phyloP scores from a whole-genome alignment of 2,329 filamentous ascomycete species.

The Exophiala oligosperma region DNA sequence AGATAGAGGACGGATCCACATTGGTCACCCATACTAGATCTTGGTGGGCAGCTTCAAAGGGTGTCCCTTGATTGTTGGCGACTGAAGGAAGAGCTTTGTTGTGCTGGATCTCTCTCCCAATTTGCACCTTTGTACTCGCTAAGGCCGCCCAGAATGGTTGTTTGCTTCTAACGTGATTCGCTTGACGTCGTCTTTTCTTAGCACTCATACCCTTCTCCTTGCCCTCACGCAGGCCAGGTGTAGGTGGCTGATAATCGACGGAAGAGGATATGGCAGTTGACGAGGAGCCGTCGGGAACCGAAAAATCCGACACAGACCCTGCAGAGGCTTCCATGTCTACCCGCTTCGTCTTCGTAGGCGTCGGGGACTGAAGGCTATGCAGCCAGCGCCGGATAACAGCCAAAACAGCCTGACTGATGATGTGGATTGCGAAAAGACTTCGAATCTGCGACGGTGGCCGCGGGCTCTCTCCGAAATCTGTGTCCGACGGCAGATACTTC shows the following conservation, averaged over 20 bases:
- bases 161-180: slow-evolving; percentile 82
- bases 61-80: slow-evolving; percentile 19
- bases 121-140: slow-evolving; percentile 93
- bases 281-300: slow-evolving; percentile 44
- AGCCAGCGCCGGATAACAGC: slow-evolving; percentile 49
- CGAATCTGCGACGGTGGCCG: slow-evolving; percentile 45
- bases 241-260: slow-evolving; percentile 48
- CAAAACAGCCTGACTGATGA: slow-evolving; percentile 49
- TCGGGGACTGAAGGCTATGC: slow-evolving; percentile 41
- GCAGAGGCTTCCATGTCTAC: slow-evolving; percentile 47
- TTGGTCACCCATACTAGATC: slow-evolving; percentile 49
- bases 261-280: slow-evolving; percentile 41
- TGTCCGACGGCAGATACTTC: slow-evolving; percentile 43
- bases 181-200: slow-evolving; percentile 88
- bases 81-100: slow-evolving; percentile 51
- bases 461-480: slow-evolving; percentile 38
- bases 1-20: slow-evolving; percentile 48
- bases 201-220: slow-evolving; percentile 61
- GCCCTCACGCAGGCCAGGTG: slow-evolving; percentile 53
- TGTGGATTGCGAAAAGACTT: slow-evolving; percentile 50
- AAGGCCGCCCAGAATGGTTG: slow-evolving; percentile 94
- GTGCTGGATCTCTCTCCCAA: slow-evolving; percentile 87
- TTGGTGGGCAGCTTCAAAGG: slow-evolving; percentile 38
- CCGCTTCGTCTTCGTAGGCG: slow-evolving; percentile 42
- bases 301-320: slow-evolving; percentile 43